Conservation (phyloP, 2,329 filamentous ascomycete species). For the Exophiala sideris region DNA sequence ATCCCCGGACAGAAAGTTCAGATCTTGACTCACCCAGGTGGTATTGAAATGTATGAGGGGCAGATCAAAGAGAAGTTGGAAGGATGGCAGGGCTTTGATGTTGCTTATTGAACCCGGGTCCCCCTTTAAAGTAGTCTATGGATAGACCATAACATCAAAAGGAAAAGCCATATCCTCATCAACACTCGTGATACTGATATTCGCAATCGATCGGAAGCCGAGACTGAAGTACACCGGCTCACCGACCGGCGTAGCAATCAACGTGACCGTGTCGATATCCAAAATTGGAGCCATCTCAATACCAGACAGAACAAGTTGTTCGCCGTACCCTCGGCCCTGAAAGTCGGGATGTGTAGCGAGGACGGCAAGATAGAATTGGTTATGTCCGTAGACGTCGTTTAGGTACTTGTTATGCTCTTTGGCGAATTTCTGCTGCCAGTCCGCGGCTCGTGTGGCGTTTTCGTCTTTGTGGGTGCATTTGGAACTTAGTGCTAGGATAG, state of each 20-base stretch:
- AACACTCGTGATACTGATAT: not conserved
- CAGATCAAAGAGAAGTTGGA: conserved; percentile 10
- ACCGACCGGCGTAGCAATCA: not conserved
- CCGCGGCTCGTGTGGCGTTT: not conserved
- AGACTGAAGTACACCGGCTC: not conserved
- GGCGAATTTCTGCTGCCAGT: not conserved
- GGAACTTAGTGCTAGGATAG: not conserved
- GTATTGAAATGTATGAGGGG: conserved; percentile 19
- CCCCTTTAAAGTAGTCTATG: no score
- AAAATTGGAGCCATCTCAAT: not conserved
- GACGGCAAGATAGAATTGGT: not conserved
- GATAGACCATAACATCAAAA: not conserved
- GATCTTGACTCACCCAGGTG: conserved; percentile 16
- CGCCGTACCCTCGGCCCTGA: not conserved
- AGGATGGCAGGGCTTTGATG: conserved; percentile 25
- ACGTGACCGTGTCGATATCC: not conserved
- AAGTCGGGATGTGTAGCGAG: not conserved
- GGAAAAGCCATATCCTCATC: not conserved
- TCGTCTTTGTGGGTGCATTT: not conserved
- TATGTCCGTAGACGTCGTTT: not conserved
- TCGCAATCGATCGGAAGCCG: not conserved
- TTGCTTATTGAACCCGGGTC: conserved; percentile 14
- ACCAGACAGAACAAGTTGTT: not conserved
- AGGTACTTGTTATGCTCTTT: not conserved
- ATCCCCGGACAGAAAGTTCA: conserved; percentile 49